phyloP scores from a whole-genome alignment of 2,329 filamentous ascomycete species.

The Penicillium sp. region DNA sequence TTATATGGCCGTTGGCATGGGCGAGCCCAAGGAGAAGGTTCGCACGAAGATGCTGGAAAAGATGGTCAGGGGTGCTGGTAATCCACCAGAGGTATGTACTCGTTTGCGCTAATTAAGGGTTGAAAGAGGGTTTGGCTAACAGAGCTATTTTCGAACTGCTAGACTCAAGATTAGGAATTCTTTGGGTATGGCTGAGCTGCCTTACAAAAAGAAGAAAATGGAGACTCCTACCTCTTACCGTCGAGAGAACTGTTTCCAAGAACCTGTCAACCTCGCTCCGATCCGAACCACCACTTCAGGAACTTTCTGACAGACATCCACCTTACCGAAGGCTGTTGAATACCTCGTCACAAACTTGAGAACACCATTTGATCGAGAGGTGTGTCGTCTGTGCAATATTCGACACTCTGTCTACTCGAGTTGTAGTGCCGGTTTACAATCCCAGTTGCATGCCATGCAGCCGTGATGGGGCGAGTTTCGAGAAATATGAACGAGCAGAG shows the following conservation, averaged over 20 bases:
- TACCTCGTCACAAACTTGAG: background rate
- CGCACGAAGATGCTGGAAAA: slow-evolving; percentile 77
- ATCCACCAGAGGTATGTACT: slow-evolving; percentile 62
- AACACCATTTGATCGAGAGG: too few relatives aligned
- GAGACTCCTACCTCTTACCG: background rate
- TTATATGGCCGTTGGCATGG: slow-evolving; percentile 88
- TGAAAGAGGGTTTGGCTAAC: slow-evolving; percentile 7
- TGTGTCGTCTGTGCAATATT: background rate
- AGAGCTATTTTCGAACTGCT: background rate
- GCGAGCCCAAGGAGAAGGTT: slow-evolving; percentile 79
- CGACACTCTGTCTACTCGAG: background rate
- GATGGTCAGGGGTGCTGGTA: slow-evolving; percentile 68
- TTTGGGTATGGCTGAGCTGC: background rate
- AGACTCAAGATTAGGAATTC: slow-evolving; percentile 17
- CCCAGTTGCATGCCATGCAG: background rate
- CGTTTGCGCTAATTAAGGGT: background rate
- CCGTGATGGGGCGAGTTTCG: background rate
- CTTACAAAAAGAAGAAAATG: background rate
- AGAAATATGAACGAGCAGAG: too few relatives aligned
- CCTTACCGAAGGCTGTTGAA: background rate
- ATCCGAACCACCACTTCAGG: background rate
- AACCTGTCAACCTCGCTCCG: background rate
- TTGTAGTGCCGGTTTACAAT: too few relatives aligned
- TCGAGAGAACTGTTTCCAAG: background rate
- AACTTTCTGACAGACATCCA: background rate